These are phyloP conservation scores for Xylaria sp. DNA, from an alignment of 2,329 filamentous ascomycete genomes.

Conservation along the genomic window DNA sequence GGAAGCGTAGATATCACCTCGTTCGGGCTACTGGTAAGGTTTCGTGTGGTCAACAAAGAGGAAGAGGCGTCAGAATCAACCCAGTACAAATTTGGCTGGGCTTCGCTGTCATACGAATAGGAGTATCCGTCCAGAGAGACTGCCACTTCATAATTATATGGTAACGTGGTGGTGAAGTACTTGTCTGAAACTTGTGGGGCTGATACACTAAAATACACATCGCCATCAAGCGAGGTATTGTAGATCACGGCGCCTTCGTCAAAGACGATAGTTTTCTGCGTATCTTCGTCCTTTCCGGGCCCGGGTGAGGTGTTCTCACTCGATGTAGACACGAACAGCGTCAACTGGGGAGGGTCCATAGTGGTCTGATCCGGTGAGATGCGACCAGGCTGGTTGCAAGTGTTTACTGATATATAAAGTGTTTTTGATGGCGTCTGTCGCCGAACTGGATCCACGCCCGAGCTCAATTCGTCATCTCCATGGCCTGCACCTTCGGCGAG, in stretches of 20 bases:
- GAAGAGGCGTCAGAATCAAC: slow-evolving; percentile 86
- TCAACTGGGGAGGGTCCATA: slow-evolving; percentile 74
- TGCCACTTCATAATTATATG: slow-evolving; percentile 83
- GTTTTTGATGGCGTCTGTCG: slow-evolving; percentile 54
- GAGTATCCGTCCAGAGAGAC: slow-evolving; percentile 84
- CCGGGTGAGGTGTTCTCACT: slow-evolving; percentile 73
- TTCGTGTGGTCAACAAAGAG: slow-evolving; percentile 81
- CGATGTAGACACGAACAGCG: slow-evolving; percentile 79
- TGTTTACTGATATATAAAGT: slow-evolving; percentile 87
- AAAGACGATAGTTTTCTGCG: slow-evolving; percentile 64
- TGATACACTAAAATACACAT: slow-evolving; percentile 80
- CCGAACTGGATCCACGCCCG: slow-evolving; percentile 37
- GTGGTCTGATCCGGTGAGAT: slow-evolving; percentile 59
- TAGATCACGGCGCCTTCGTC: slow-evolving; percentile 76
- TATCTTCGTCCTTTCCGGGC: slow-evolving; percentile 60
- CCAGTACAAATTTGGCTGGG: slow-evolving; percentile 72
- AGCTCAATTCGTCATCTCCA: slow-evolving; percentile 37
- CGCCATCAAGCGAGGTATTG: slow-evolving; percentile 68
- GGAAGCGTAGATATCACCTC: slow-evolving; percentile 67
- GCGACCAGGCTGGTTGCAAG: slow-evolving; percentile 78
- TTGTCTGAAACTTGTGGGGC: slow-evolving; percentile 72
- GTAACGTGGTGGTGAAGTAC: slow-evolving; percentile 64
- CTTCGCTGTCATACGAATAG: slow-evolving; percentile 69
- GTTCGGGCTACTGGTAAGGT: slow-evolving; percentile 69
- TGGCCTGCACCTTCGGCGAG: slow-evolving; percentile 36